phyloP scores from a whole-genome alignment of 2,329 filamentous ascomycete genomes.

The Dryadomyces quercivorus region DNA sequence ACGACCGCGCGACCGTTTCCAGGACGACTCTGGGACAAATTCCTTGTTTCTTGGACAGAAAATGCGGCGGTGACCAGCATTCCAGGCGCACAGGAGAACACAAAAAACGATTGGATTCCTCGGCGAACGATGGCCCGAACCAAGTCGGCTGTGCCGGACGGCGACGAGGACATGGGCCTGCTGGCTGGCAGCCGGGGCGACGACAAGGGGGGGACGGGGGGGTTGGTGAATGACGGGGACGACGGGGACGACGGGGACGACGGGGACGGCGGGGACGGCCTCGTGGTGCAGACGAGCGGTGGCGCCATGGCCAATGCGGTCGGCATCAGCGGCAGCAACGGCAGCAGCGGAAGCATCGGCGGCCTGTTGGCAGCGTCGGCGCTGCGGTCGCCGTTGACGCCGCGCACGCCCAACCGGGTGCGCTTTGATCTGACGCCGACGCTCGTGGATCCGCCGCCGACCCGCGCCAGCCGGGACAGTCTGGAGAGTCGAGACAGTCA shows the following conservation, averaged over 20 bases:
- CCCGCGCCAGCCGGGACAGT: background rate
- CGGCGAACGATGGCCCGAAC: background rate
- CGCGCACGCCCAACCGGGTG: slow-evolving; percentile 59
- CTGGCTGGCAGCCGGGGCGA: slow-evolving; percentile 12
- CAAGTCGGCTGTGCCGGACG: background rate
- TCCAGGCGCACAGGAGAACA: background rate
- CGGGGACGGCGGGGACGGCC: background rate
- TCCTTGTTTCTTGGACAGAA: too few relatives aligned
- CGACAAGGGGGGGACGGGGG: background rate
- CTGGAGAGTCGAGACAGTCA: background rate
- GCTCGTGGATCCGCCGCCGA: slow-evolving; percentile 18
- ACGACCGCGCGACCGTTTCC: too few relatives aligned
- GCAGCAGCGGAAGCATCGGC: background rate
- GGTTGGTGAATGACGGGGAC: background rate
- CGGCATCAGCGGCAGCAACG: background rate
- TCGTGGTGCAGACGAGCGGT: background rate
- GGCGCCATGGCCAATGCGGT: background rate
- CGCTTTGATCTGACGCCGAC: slow-evolving; percentile 53
- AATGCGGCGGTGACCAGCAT: slow-evolving; percentile 1
- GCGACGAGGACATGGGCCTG: slow-evolving; percentile 16
- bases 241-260: background rate
- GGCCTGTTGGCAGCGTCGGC: background rate
- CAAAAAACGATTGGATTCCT: background rate
- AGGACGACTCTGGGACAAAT: too few relatives aligned
- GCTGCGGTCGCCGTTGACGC: slow-evolving; percentile 25